Evolutionary conservation across 1,284 basidiomycete genomes (phyloP).

Genomic region (Puccinia polysora): DNA sequence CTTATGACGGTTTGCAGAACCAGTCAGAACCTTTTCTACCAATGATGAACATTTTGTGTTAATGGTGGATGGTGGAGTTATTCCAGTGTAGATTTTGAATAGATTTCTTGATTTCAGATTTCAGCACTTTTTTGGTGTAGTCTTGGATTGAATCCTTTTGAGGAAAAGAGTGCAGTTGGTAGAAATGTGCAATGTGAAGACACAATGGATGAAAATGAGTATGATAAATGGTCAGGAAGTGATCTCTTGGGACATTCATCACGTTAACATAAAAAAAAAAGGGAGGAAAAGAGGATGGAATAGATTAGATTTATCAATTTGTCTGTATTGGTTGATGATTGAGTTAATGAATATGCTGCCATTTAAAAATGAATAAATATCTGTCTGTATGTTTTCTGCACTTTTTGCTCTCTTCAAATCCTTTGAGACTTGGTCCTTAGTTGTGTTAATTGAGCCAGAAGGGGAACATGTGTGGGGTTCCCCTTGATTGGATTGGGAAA

Average conservation of each 20-base stretch:
- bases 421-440: too few relatives aligned
- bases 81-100: not conserved
- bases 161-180: constrained; percentile 14
- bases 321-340: constrained; percentile 8
- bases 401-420: too few relatives aligned
- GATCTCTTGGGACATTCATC: too few relatives aligned
- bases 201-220: too few relatives aligned
- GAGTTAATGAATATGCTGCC: not conserved
- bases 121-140: not conserved
- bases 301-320: constrained; percentile 10
- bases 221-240: too few relatives aligned
- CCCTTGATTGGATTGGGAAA: too few relatives aligned
- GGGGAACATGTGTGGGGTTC: too few relatives aligned
- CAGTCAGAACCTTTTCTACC: not conserved
- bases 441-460: too few relatives aligned
- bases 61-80: not conserved
- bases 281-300: too few relatives aligned
- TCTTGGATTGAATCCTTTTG: not conserved
- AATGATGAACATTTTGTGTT: not conserved
- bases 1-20: not conserved
- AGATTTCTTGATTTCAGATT: not conserved
- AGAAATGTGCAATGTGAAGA: too few relatives aligned
- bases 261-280: not conserved
- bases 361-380: not conserved
- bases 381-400: too few relatives aligned